Percentiles rank a stretch among this genome's conserved stretches.
Conservation (phyloP, 163 green algal species). For the Botryococcus braunii region DNA sequence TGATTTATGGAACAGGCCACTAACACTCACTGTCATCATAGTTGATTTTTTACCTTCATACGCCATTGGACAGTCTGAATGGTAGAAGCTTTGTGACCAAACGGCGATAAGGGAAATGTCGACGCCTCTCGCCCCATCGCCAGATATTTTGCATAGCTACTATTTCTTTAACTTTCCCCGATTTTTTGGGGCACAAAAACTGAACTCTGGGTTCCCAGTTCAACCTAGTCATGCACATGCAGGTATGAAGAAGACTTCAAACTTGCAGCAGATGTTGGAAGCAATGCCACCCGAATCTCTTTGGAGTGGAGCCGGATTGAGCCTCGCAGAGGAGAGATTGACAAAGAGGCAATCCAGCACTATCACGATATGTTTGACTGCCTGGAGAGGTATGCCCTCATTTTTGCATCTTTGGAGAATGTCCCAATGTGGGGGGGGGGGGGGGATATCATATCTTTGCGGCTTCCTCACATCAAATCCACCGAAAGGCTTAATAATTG, state of each 20-base stretch:
- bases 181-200: neutral
- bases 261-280: constrained; percentile 36
- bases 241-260: constrained; percentile 59
- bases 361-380: constrained; percentile 46
- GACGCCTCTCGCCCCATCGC: neutral
- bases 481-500: no score
- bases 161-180: neutral
- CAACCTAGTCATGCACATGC: neutral
- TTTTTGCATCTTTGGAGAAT: no score
- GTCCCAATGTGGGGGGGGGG: no score
- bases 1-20: neutral
- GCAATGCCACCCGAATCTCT: constrained; percentile 70
- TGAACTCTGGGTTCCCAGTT: neutral
- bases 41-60: neutral
- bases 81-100: neutral
- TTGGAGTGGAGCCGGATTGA: constrained; percentile 72
- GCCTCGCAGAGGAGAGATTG: constrained; percentile 46
- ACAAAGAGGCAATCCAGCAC: constrained; percentile 46
- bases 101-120: neutral
- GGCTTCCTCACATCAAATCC: no score
- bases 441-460: no score
- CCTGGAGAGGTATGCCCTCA: constrained; percentile 20
- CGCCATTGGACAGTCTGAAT: neutral
- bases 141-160: neutral
- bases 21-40: neutral